Base-by-base conservation (phyloP, 768 basidiomycete genomes). In the Mycena floridula region DNA sequence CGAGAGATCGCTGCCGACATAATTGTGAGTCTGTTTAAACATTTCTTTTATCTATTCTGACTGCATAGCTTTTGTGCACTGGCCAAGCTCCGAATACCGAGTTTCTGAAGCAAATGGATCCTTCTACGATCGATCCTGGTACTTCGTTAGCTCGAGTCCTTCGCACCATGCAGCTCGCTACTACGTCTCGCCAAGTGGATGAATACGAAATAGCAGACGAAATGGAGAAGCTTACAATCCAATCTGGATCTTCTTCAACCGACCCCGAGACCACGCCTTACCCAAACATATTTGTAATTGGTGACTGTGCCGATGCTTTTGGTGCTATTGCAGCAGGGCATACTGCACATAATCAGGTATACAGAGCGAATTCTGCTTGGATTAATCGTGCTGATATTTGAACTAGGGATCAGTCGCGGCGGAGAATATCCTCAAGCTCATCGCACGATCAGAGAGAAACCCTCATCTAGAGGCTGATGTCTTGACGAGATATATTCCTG, bases 301-400 rank as follows among this genome's bases (percentile, higher is more conserved):
- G 82, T 7, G 82, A 84, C 43, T 69, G 73, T 1, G 81, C 80
- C 1, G 79, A 82, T 55, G 78, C 78, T 4, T 82, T 80, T 46
- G 79, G 79, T 5, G 82, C 80, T 0, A 71, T 76, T 20, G 70
- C 76, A 20, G 80, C 81, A 11, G 82, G 79, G 0, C 74, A 80
- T 48, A 78, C 64, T 25, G 76, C 78, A 2, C 73, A 75, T 52
- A 66, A 62, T 27, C 78, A 80, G 64, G 71, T 67, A n/a, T n/a
- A n/a, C 13, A 36, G 45, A 43, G 23, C 37, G 26, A 18, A 9
- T 21, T 26, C 42, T 35, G 24, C 35, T 32, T 4, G 7, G 35
- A 20, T 3, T 16, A 41, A 5, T 22, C 9, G 11, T 36, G 2
- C 18, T 49, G 26, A 23, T 12, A 27, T 9, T 24, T 8, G 37